Evolutionary conservation across 2,329 filamentous ascomycete species (phyloP).

Genomic region (Claviceps arundinis): DNA sequence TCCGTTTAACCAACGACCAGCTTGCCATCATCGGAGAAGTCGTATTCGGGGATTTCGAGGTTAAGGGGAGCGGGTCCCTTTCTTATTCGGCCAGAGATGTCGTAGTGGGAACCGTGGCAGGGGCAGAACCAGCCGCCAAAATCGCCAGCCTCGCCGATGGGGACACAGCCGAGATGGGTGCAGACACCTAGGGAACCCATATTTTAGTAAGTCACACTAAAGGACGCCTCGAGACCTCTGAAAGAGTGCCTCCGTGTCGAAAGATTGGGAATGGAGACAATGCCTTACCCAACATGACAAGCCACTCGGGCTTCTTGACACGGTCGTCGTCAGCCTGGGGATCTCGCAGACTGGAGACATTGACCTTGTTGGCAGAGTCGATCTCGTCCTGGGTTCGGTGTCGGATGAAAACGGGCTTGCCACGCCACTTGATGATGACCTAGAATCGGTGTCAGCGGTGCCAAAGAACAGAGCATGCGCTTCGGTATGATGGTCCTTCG

Average conservation of each 20-base stretch:
- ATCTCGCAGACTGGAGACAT: slow-evolving; percentile 74
- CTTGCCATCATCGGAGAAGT: slow-evolving; percentile 80
- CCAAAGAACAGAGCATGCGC: neutral
- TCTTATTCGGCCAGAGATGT: slow-evolving; percentile 96
- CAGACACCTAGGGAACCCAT: slow-evolving; percentile 62
- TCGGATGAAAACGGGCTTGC: slow-evolving; percentile 99
- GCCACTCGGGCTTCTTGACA: slow-evolving; percentile 97
- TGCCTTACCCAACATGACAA: slow-evolving; percentile 81
- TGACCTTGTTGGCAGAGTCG: slow-evolving; percentile 80
- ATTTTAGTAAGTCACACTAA: neutral
- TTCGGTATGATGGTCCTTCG: neutral
- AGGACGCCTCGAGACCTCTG: neutral
- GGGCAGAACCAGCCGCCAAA: slow-evolving; percentile 99
- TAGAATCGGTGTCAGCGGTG: slow-evolving; percentile 19
- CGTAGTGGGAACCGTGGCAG: slow-evolving; percentile 99
- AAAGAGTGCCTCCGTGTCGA: too few species aligned
- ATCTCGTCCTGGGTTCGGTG: slow-evolving; percentile 92
- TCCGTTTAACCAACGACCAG: slow-evolving; percentile 76
- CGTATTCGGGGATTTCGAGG: slow-evolving; percentile 86
- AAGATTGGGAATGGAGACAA: neutral
- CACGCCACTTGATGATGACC: slow-evolving; percentile 99
- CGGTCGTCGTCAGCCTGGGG: slow-evolving; percentile 83
- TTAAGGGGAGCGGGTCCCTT: slow-evolving; percentile 96
- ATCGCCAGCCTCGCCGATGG: slow-evolving; percentile 96
- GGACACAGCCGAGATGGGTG: slow-evolving; percentile 98